Evolutionary conservation across 371 early-diverging fungal species (phyloP).

Genomic region (Mycotypha africana): DNA sequence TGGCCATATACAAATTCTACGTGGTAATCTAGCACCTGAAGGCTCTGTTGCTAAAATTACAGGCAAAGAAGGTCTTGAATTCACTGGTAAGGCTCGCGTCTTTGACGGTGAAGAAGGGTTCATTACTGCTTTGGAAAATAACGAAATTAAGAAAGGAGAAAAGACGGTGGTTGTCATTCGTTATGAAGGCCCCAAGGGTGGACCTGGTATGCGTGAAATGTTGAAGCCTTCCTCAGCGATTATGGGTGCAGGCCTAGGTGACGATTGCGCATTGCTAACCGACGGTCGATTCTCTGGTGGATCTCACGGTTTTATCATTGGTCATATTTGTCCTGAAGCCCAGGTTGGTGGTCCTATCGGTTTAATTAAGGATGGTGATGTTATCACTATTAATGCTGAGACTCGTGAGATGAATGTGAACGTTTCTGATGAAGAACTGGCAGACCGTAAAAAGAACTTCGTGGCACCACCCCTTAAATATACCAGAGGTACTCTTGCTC

Average conservation of each 20-base stretch:
- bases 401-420: conserved; percentile 67
- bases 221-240: conserved; percentile 93
- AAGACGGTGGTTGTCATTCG: conserved; percentile 72
- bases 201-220: conserved; percentile 88
- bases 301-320: conserved; percentile 95
- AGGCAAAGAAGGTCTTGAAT: conserved; percentile 92
- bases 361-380: conserved; percentile 83
- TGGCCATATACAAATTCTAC: conserved; percentile 91
- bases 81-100: conserved; percentile 83
- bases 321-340: conserved; percentile 97
- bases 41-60: conserved; percentile 95
- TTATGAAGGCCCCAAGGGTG: conserved; percentile 87
- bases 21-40: conserved; percentile 94
- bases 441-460: conserved; percentile 63
- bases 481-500: conserved; percentile 82
- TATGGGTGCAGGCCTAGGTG: conserved; percentile 97
- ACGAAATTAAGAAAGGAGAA: conserved; percentile 72
- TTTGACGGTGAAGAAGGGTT: conserved; percentile 90
- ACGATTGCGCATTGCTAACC: conserved; percentile 93
- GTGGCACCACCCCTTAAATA: conserved; percentile 79
- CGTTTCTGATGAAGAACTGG: conserved; percentile 75
- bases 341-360: conserved; percentile 96
- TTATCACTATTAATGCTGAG: conserved; percentile 81
- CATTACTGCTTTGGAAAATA: conserved; percentile 76
- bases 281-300: conserved; percentile 98